Evolutionary conservation across 139 green algal species (phyloP).

Genomic region (Limnomonas spitsbergensis): DNA sequence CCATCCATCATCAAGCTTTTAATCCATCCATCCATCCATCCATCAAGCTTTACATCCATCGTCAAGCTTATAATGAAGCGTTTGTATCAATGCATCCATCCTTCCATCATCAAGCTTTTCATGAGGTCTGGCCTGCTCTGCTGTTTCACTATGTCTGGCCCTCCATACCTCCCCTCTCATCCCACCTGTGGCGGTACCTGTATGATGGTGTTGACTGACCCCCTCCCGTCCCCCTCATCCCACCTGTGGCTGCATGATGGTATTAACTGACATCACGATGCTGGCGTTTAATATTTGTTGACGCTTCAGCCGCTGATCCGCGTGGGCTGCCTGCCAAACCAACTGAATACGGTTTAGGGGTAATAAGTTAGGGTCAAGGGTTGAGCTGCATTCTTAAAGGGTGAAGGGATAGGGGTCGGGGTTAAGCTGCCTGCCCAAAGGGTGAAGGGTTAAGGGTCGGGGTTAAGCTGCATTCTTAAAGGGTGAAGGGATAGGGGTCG

Average conservation of each 20-base stretch:
- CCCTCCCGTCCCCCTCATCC: not conserved
- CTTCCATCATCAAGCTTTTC: no score
- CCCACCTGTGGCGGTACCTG: not conserved
- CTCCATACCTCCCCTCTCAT: not conserved
- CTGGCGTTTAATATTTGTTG: constrained; percentile 18
- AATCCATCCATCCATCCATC: no score
- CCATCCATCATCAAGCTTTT: no score
- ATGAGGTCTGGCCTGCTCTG: not conserved
- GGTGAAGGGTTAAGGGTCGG: not conserved
- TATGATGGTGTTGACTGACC: not conserved
- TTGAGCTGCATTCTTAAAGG: not conserved
- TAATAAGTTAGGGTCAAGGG: not conserved
- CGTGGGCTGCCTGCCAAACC: constrained; percentile 20
- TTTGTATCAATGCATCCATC: no score
- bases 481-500: not conserved
- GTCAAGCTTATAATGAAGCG: no score
- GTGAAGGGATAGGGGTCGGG: not conserved
- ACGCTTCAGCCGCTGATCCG: constrained; percentile 18
- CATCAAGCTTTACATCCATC: no score
- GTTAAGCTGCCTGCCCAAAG: not conserved
- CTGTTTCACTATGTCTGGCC: not conserved
- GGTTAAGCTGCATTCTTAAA: not conserved
- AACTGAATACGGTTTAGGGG: constrained; percentile 8
- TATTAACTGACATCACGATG: constrained; percentile 12
- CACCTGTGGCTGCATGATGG: constrained; percentile 10